Base-by-base conservation (phyloP, 1,284 basidiomycete species). In the Cryptococcus sp. region DNA sequence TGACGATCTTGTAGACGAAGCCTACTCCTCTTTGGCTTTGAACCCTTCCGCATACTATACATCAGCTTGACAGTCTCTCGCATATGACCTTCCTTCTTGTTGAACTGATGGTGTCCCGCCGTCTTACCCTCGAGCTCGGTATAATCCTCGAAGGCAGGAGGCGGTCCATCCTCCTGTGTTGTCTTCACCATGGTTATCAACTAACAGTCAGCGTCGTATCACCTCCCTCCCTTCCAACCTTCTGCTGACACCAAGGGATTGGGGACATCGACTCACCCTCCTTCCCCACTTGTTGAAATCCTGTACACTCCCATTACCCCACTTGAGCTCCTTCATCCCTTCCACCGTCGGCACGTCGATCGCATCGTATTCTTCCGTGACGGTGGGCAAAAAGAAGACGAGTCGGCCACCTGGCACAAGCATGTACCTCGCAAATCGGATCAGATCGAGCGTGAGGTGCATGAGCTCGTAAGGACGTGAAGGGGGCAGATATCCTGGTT, bases 271-370 rank as follows among this genome's bases (percentile, higher is more conserved):
- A 77, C 86, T 72, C 64, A 91, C 90, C 66, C 92, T 75, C 53
- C 94, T 78, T 2, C 91, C 91, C 94, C 94, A 99, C 33, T 85
- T 86, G 12, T 92, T 93, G 68, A 97, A 99, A 66, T 89, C 85
- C 72, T 99, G 94, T 58, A 92, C 74, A 37, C 87, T 92, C 66
- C 97, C 95, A 0, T 86, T 84, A 25, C 91, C 79, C 14, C 92
- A 74, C 60, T 83, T 83, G 39, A 74, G 39, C 57, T 74, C 72
- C 54, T 50, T 55, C 85, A 98, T 91, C 0, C 91, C 92, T 31
- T 87, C 84, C 0, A 82, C 77, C 25, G 80, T 70, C 0, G 80
- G 80, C 2, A 95, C 76, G 64, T 97, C 92, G 1, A 93, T 76
- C 57, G 88, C 86, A 56, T 85, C 81, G 66, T 92, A 97, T 48